A percentile compares a stretch with the other conserved stretches of the same genome.
Conservation (phyloP, 768 basidiomycete genomes). For the Lactarius indigo region DNA sequence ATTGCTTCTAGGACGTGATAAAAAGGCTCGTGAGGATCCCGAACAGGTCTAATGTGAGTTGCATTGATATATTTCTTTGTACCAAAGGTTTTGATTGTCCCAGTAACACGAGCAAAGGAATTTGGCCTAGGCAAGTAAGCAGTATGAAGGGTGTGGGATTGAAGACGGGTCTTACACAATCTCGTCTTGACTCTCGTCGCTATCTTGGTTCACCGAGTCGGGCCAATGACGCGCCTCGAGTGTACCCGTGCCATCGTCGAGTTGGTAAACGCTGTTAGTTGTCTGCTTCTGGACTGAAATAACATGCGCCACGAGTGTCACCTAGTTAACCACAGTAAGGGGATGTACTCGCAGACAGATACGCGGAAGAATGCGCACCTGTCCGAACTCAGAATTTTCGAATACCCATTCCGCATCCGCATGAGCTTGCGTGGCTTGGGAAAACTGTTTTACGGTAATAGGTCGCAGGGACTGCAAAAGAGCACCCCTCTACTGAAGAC, state of each 20-base stretch:
- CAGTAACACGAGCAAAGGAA: conserved; percentile 78
- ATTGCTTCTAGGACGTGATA: conserved; percentile 81
- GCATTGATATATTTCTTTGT: conserved; percentile 81
- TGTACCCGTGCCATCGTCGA: conserved; percentile 84
- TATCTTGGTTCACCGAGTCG: conserved; percentile 58
- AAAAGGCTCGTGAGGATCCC: conserved; percentile 71
- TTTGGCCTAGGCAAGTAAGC: conserved; percentile 49
- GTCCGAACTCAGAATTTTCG: conserved; percentile 76
- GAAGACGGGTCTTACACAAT: conserved; percentile 39
- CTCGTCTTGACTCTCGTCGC: conserved; percentile 45
- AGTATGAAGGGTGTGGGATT: not conserved
- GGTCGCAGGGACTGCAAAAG: conserved; percentile 58
- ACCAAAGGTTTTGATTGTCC: conserved; percentile 76
- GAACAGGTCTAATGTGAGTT: conserved; percentile 62
- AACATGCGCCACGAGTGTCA: conserved; percentile 74
- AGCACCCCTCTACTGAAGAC: conserved; percentile 34
- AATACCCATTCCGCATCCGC: conserved; percentile 86
- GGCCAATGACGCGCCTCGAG: conserved; percentile 83
- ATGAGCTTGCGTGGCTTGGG: conserved; percentile 75
- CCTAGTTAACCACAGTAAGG: conserved; percentile 38
- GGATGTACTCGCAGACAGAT: not conserved
- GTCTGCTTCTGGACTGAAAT: conserved; percentile 62
- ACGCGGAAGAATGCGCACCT: conserved; percentile 45
- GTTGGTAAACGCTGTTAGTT: conserved; percentile 73
- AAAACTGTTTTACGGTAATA: conserved; percentile 72